These are phyloP conservation scores for Fomitopsis pinicola DNA, from an alignment of 1,284 basidiomycete genomes.

Conservation along the genomic window DNA sequence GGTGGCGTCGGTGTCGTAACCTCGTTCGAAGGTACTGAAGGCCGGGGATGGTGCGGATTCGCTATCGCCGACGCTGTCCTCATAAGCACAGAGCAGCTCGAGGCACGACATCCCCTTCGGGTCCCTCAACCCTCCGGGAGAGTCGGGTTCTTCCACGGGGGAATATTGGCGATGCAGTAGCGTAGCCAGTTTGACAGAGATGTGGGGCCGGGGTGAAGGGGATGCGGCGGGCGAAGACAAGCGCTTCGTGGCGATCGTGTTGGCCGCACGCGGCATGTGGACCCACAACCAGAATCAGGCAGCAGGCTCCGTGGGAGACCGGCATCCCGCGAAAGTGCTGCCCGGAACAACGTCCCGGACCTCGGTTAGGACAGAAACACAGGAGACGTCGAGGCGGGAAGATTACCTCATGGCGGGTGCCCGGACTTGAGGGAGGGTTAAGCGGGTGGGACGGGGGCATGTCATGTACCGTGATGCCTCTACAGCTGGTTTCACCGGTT, in stretches of 20 bases:
- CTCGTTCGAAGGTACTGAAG: slow-evolving; percentile 9
- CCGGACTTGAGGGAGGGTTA: not conserved
- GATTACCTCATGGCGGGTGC: not conserved
- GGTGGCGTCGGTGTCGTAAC: slow-evolving; percentile 14
- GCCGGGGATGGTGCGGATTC: slow-evolving; percentile 16
- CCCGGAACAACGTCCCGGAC: not conserved
- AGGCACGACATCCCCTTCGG: no score
- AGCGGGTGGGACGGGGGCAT: not conserved
- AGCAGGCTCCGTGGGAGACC: not conserved
- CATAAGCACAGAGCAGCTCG: no score
- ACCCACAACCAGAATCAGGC: slow-evolving; percentile 15
- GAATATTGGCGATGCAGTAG: slow-evolving; percentile 11
- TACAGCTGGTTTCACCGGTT: no score
- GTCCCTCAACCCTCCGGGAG: no score
- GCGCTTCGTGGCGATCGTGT: slow-evolving; percentile 18
- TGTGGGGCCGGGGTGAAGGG: slow-evolving; percentile 11
- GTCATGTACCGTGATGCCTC: not conserved
- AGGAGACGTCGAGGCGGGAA: not conserved
- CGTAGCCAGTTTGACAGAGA: slow-evolving; percentile 11
- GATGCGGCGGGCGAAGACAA: slow-evolving; percentile 15
- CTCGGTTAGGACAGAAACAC: not conserved
- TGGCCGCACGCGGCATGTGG: slow-evolving; percentile 22
- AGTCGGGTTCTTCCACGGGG: slow-evolving; percentile 1
- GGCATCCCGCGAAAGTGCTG: not conserved
- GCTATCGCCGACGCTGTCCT: slow-evolving; percentile 1